Evolutionary conservation across 805 yeast genomes (phyloP).

Genomic region (Candida mattraensis): DNA sequence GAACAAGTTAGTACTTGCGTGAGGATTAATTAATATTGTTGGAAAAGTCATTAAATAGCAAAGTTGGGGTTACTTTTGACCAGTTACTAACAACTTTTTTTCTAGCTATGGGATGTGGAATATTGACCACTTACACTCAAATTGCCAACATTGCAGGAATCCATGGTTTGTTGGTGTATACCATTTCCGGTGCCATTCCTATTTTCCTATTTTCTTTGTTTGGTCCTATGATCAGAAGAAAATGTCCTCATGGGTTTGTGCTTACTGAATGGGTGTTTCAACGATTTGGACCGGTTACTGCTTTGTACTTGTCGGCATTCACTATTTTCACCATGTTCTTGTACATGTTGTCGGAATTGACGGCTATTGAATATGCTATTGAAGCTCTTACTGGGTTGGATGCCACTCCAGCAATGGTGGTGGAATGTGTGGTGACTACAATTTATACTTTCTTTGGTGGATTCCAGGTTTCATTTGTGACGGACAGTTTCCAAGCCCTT

Average conservation of each 20-base stretch:
- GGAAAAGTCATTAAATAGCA: constrained; percentile 24
- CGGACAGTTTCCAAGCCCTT: constrained; percentile 83
- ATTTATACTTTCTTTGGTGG: constrained; percentile 89
- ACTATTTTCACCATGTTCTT: constrained; percentile 83
- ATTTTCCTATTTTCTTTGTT: constrained; percentile 77
- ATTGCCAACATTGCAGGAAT: constrained; percentile 84
- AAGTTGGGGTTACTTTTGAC: constrained; percentile 4
- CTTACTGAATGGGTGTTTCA: constrained; percentile 92
- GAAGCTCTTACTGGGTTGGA: constrained; percentile 74
- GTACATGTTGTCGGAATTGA: constrained; percentile 83
- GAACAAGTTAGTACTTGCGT: constrained; percentile 83
- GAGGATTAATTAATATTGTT: constrained; percentile 55
- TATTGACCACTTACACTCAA: constrained; percentile 80
- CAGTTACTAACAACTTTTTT: constrained; percentile 15
- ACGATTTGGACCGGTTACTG: constrained; percentile 72
- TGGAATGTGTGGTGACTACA: constrained; percentile 84
- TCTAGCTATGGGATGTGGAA: constrained; percentile 85
- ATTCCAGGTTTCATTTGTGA: constrained; percentile 80
- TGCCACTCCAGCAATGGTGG: constrained; percentile 78
- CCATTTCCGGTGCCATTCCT: constrained; percentile 78
- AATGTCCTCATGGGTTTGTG: constrained; percentile 88
- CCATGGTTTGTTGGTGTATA: constrained; percentile 83
- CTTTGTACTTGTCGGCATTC: constrained; percentile 73
- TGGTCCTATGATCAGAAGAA: constrained; percentile 76
- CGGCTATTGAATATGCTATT: constrained; percentile 77